Base-by-base conservation (phyloP, 2,329 filamentous ascomycete species). In the Zopfia rhizophila region DNA sequence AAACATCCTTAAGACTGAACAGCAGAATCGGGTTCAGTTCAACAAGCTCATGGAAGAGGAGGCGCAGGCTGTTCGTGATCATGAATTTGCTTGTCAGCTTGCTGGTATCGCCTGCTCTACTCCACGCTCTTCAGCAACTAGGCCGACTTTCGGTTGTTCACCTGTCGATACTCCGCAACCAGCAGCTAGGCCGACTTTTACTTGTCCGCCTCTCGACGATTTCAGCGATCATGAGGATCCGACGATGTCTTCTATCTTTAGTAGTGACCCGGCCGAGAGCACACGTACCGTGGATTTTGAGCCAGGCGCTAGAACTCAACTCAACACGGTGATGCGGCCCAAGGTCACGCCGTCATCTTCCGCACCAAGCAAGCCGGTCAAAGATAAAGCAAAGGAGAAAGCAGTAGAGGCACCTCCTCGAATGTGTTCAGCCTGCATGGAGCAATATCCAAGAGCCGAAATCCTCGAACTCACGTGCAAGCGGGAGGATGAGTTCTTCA, bases 21-120 rank as follows among this genome's bases (percentile, higher is more conserved):
- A 49, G 16, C 21, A 49, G 3, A 38, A 48, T 12, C 24, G 36
- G 7, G 23, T 48, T 8, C 39, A 27, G 12, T 51, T 53, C 22
- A 24, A 17, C 8, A 46, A 16, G 10, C 46, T 61, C 11, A 7
- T 59, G 2, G 38, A 40, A 14, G 50, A 55, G 33, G 55, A 60
- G 33, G 38, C 25, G 10, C 53, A 53, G 19, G 52, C 55, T 7
- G 38, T 38, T 7, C n/a, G 12, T 16, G 55, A 56, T 31, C 53
- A 61, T 18, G 30, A 48, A 8, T 38, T 59, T 11, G 54, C 52
- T 12, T 33, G 46, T 31, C 35, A n/a, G 10, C 25, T 60, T 12
- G 32, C 44, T 7, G 39, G 35, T 2, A 41, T 18, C n/a, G 11
- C 44, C 50, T 30, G 22, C 10, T 36, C 37, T 2, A 8, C 24